These are phyloP conservation scores for Pythium aphanidermatum DNA, from an alignment of 352 stramenopile species.

Conservation along the genomic window DNA sequence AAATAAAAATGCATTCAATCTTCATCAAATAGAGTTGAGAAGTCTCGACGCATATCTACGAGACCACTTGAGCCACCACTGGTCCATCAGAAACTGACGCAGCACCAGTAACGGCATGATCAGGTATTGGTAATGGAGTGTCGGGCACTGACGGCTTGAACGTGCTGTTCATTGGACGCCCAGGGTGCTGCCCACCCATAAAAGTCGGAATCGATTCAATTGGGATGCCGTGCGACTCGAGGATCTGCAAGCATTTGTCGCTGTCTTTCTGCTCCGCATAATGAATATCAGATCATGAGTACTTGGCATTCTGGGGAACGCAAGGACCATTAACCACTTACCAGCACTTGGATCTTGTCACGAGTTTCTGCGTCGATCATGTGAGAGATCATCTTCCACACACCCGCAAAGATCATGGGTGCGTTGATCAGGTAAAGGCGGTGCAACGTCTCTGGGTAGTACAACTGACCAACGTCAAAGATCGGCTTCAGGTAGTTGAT, in stretches of 20 bases:
- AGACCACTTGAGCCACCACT: too few relatives aligned
- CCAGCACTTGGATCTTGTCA: conserved; percentile 82
- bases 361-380: conserved; percentile 71
- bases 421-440: conserved; percentile 77
- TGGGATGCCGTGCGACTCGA: conserved; percentile 57
- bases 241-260: conserved; percentile 46
- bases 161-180: conserved; percentile 56
- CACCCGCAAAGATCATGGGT: conserved; percentile 76
- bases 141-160: conserved; percentile 54
- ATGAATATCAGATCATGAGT: background rate
- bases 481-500: conserved; percentile 71
- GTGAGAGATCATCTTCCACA: conserved; percentile 69
- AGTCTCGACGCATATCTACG: too few relatives aligned
- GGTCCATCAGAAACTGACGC: background rate
- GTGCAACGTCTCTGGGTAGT: conserved; percentile 79
- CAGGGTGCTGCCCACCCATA: conserved; percentile 49
- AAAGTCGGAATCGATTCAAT: conserved; percentile 48
- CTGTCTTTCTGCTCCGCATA: conserved; percentile 36
- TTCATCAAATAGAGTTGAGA: too few relatives aligned
- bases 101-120: background rate
- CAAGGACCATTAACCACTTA: too few relatives aligned
- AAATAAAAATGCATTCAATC: too few relatives aligned
- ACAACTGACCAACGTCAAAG: conserved; percentile 69
- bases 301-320: too few relatives aligned
- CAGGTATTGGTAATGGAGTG: conserved; percentile 43